Percentiles rank a stretch among this genome's conserved stretches.
These are phyloP conservation scores for Orychophragmus violaceus DNA, from an alignment of 345 rosid genomes.

Conservation along the genomic window DNA sequence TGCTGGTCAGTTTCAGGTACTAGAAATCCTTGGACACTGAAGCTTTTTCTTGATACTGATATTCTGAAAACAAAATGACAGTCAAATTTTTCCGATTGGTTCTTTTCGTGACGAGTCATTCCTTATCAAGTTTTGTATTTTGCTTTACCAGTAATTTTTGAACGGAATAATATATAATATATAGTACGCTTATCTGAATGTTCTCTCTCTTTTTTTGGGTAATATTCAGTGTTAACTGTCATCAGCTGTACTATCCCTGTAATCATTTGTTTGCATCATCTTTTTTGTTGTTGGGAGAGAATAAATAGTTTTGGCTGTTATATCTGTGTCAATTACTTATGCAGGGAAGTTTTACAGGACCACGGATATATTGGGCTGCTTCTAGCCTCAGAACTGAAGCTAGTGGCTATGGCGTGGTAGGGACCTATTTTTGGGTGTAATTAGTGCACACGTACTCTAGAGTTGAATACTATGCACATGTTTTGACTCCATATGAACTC, in stretches of 20 bases:
- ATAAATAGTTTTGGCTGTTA: slow-evolving; percentile 27
- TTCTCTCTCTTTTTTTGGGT: background rate
- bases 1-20: slow-evolving; percentile 97
- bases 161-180: too few species aligned
- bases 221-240: background rate
- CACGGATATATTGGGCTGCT: slow-evolving; percentile 93
- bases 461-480: too few species aligned
- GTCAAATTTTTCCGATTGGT: too few species aligned
- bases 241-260: background rate
- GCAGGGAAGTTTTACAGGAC: slow-evolving; percentile 99
- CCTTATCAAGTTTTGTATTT: too few species aligned
- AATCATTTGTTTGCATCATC: background rate
- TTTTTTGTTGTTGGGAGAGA: slow-evolving; percentile 14
- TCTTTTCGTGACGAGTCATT: too few species aligned
- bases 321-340: slow-evolving; percentile 51
- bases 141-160: too few species aligned
- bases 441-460: too few species aligned
- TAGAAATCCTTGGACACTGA: slow-evolving; percentile 9
- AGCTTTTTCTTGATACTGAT: background rate
- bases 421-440: too few species aligned
- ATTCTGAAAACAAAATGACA: too few species aligned
- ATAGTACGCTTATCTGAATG: background rate
- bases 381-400: slow-evolving; percentile 99
- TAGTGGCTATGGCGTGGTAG: slow-evolving; percentile 98
- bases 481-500: background rate